Evolutionary conservation across 371 early-diverging fungal species (phyloP).

Genomic region (Rhizopus sp.): DNA sequence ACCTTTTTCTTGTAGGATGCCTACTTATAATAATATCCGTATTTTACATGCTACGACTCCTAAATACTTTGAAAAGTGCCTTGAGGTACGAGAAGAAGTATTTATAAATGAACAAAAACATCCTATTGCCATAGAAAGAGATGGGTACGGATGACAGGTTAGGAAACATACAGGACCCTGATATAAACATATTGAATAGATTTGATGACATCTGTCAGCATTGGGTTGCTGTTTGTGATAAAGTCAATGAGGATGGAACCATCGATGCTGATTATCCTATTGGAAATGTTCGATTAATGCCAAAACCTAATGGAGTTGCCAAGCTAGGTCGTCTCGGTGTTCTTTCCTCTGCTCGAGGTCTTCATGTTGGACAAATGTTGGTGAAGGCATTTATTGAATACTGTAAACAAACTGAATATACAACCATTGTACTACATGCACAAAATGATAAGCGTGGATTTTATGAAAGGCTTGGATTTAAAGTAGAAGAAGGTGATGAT

Average conservation of each 20-base stretch:
- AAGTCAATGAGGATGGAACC: constrained; percentile 7
- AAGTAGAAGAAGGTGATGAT: constrained; percentile 35
- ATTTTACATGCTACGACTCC: constrained; percentile 2
- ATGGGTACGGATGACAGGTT: constrained; percentile 35
- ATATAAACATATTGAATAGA: constrained; percentile 3
- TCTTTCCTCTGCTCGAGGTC: constrained; percentile 33
- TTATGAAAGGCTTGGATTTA: constrained; percentile 47
- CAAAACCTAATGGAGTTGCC: constrained; percentile 24
- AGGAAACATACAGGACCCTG: neutral
- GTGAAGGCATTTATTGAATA: constrained; percentile 28
- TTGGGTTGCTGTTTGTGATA: constrained; percentile 37
- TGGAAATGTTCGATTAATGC: constrained; percentile 37
- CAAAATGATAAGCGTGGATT: constrained; percentile 48
- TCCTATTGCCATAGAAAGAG: constrained; percentile 29
- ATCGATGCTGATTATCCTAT: constrained; percentile 26
- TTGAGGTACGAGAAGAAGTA: neutral
- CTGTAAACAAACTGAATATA: constrained; percentile 17
- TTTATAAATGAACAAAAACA: constrained; percentile 12
- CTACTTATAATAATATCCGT: neutral
- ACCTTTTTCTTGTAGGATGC: neutral
- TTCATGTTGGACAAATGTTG: constrained; percentile 31
- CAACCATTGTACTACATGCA: constrained; percentile 34
- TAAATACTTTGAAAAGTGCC: neutral
- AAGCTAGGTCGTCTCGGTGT: constrained; percentile 52
- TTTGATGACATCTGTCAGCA: constrained; percentile 30